phyloP scores from a whole-genome alignment of 805 yeast genomes.

The Grigorovia yakushimaensis region DNA sequence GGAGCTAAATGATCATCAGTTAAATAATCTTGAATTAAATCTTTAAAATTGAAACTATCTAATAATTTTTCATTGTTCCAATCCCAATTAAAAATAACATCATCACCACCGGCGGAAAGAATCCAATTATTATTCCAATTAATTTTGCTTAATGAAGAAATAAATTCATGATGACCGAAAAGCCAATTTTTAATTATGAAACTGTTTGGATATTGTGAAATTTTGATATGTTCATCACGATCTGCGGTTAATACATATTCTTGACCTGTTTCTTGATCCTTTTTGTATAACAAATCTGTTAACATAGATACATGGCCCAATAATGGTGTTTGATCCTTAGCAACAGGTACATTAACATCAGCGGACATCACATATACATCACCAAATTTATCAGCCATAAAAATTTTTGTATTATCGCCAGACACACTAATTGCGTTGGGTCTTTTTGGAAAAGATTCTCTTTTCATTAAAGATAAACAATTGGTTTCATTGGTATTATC shows the following conservation, averaged over 20 bases:
- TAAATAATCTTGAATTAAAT: constrained; percentile 35
- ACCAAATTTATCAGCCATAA: constrained; percentile 92
- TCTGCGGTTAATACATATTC: constrained; percentile 66
- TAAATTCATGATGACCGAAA: constrained; percentile 79
- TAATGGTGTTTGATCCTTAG: constrained; percentile 46
- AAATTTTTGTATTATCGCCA: constrained; percentile 38
- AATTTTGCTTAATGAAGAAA: constrained; percentile 56
- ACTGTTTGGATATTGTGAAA: constrained; percentile 70
- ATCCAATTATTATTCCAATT: constrained; percentile 39
- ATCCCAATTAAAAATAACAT: constrained; percentile 62
- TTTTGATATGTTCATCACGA: constrained; percentile 91
- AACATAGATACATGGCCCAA: constrained; percentile 97
- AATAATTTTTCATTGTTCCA: constrained; percentile 52
- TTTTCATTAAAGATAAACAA: constrained; percentile 44
- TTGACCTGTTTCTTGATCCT: constrained; percentile 27
- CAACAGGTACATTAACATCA: constrained; percentile 28
- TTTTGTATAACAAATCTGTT: constrained; percentile 46
- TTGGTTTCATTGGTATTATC: constrained; percentile 24
- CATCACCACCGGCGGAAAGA: constrained; percentile 90
- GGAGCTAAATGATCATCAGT: constrained; percentile 54
- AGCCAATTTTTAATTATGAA: constrained; percentile 73
- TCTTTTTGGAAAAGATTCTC: constrained; percentile 80
- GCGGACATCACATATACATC: constrained; percentile 68
- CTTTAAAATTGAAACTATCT: constrained; percentile 40
- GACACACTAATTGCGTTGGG: constrained; percentile 74